Percentiles rank a stretch among this genome's conserved stretches.
phyloP scores from a whole-genome alignment of 2,329 filamentous ascomycete species.

The Thielaviopsis punctulata region DNA sequence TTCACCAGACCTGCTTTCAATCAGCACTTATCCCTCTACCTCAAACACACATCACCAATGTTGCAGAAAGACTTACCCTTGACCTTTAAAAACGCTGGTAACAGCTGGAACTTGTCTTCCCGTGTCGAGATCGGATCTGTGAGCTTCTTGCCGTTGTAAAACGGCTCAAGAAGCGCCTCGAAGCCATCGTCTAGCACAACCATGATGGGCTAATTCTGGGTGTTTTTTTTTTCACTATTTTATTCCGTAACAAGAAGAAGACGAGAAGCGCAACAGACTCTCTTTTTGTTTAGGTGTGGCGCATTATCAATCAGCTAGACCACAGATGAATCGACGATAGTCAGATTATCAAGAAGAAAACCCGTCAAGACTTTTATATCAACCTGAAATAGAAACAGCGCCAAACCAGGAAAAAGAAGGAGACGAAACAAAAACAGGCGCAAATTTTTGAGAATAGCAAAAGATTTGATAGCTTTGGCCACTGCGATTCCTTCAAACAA shows the following conservation, averaged over 20 bases:
- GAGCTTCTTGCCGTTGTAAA: conserved; percentile 51
- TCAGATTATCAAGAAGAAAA: neutral
- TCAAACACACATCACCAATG: too few relatives aligned
- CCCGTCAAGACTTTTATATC: too few relatives aligned
- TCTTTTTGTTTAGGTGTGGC: neutral
- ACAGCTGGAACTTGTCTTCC: conserved; percentile 88
- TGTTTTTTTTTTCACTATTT: conserved; percentile 13
- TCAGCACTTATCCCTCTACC: neutral
- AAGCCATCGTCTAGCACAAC: conserved; percentile 43
- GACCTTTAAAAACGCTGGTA: conserved; percentile 95
- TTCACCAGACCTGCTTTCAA: conserved; percentile 10
- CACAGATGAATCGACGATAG: neutral
- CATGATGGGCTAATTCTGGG: conserved; percentile 24
- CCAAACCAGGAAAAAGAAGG: neutral
- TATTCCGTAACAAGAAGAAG: neutral
- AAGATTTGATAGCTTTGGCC: neutral
- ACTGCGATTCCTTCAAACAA: neutral
- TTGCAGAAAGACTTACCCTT: conserved; percentile 49
- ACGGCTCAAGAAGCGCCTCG: conserved; percentile 47
- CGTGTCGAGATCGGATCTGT: conserved; percentile 46
- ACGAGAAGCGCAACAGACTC: neutral
- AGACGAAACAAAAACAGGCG: neutral
- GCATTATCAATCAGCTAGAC: neutral
- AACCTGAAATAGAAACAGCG: neutral
- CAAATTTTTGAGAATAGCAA: neutral